Base-by-base conservation (phyloP, 2,329 filamentous ascomycete genomes). In the Myriosclerotinia scirpicola region DNA sequence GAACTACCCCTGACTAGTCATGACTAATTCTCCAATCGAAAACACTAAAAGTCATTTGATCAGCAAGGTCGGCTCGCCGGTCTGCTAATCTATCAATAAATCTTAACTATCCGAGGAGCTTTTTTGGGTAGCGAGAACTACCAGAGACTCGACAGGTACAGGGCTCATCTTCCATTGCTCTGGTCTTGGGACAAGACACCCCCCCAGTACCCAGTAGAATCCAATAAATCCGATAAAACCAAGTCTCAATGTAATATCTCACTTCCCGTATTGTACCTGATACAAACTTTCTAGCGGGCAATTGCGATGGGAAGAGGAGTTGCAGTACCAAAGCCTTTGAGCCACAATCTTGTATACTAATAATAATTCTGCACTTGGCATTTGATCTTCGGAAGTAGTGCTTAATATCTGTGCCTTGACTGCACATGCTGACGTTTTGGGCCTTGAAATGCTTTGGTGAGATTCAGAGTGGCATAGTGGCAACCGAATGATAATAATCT, bases 1-100 rank as follows among this genome's bases (percentile, higher is more conserved):
- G n/a, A 22, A 4, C n/a, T 60, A 52, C 64, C 64, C 64, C 64
- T 65, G 64, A 65, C 64, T 65, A 65, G 42, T 52, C 22, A 9
- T 30, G 9, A 65, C n/a, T 26, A 58, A 38, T 20, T 26, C 52
- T 59, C 42, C 36, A 65, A 40, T 20, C 42, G 17, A 30, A 46
- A 58, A 36, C 17, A 36, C 30, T 17, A 40, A 36, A 59, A 48
- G 26, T 59, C 42, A 48, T 48, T 60, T 48, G 42, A 48, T 60
- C 44, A n/a, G 42, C 56, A 59, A 46, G 4, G 30, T 34, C 30
- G 30, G 30, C 30, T 34, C 30, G 40, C 26, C 20, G 34, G 44
- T 20, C 46, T 60, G 30, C 58, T 50, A 50, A 50, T 60, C 44
- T 60, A 59, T 65, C 62, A 52, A 48, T 42, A 58, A 38, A 46